Evolutionary conservation across 352 stramenopile species (phyloP).

Genomic region (Phytophthora hybrid): DNA sequence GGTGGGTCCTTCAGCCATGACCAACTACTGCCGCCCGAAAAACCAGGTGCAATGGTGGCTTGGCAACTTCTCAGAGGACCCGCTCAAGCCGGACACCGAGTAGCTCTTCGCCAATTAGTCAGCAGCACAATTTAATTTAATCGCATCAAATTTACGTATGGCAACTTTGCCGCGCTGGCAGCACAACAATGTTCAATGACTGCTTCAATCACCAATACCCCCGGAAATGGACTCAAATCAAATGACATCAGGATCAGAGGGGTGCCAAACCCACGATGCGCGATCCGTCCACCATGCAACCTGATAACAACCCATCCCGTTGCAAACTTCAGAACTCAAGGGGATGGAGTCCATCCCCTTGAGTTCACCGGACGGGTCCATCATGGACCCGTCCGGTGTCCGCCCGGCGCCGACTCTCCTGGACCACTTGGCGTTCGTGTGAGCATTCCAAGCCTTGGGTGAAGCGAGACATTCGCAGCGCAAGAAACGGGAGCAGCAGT

Average conservation of each 20-base stretch:
- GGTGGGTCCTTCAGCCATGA: constrained; percentile 61
- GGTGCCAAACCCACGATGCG: background rate
- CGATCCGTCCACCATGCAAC: constrained; percentile 13
- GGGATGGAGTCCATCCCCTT: no score
- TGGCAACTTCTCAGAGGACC: constrained; percentile 64
- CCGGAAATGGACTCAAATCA: background rate
- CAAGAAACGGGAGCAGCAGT: background rate
- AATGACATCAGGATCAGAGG: background rate
- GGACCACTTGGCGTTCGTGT: constrained; percentile 8
- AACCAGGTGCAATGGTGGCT: constrained; percentile 73
- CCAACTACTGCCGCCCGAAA: constrained; percentile 65
- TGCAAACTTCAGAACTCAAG: constrained; percentile 42
- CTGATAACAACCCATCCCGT: constrained; percentile 32
- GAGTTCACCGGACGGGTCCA: no score
- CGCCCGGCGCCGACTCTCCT: background rate
- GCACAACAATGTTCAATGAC: background rate
- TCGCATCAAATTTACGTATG: background rate
- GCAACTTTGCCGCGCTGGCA: background rate
- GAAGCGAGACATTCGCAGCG: background rate
- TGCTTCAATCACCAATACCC: background rate
- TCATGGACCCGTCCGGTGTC: constrained; percentile 6
- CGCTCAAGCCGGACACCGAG: constrained; percentile 35
- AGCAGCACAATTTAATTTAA: background rate
- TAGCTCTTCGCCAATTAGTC: background rate
- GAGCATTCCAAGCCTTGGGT: constrained; percentile 25